Evolutionary conservation across 1,284 basidiomycete species (phyloP).

Genomic region (Inonotus hispidus): DNA sequence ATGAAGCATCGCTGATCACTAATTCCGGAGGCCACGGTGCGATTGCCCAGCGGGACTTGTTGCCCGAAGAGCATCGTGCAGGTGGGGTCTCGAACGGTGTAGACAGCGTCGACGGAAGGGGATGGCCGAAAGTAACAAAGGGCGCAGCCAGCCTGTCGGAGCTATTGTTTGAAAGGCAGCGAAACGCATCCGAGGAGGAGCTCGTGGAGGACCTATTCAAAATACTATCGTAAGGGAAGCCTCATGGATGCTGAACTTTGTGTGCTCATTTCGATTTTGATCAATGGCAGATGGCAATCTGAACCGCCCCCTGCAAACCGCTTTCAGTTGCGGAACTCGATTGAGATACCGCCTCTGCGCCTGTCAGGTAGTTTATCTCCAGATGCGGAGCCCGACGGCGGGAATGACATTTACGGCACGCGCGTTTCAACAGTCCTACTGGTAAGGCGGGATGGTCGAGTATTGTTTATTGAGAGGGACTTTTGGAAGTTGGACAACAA

Average conservation of each 20-base stretch:
- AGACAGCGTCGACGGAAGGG: conserved; percentile 47
- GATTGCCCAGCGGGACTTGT: conserved; percentile 49
- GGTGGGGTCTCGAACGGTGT: conserved; percentile 71
- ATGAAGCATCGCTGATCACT: conserved; percentile 53
- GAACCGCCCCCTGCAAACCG: conserved; percentile 13
- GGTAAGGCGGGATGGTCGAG: conserved; percentile 53
- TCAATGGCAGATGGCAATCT: conserved; percentile 2
- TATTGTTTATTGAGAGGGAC: conserved; percentile 67
- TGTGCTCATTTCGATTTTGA: background rate
- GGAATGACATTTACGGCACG: conserved; percentile 49
- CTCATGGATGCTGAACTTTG: background rate
- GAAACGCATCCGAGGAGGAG: conserved; percentile 34
- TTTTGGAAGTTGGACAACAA: conserved; percentile 40
- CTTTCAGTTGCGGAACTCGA: conserved; percentile 16
- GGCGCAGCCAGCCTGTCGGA: conserved; percentile 44
- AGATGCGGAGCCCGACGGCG: conserved; percentile 10
- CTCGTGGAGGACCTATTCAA: conserved; percentile 55
- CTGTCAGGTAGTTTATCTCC: conserved; percentile 8
- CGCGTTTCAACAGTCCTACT: conserved; percentile 70
- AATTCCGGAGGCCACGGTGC: conserved; percentile 63
- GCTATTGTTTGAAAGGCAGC: conserved; percentile 27
- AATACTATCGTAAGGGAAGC: conserved; percentile 48
- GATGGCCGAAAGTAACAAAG: conserved; percentile 68
- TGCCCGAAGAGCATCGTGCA: conserved; percentile 39
- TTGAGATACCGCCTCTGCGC: conserved; percentile 15